phyloP scores from a whole-genome alignment of 352 stramenopile species.

The Phytophthora europaea region DNA sequence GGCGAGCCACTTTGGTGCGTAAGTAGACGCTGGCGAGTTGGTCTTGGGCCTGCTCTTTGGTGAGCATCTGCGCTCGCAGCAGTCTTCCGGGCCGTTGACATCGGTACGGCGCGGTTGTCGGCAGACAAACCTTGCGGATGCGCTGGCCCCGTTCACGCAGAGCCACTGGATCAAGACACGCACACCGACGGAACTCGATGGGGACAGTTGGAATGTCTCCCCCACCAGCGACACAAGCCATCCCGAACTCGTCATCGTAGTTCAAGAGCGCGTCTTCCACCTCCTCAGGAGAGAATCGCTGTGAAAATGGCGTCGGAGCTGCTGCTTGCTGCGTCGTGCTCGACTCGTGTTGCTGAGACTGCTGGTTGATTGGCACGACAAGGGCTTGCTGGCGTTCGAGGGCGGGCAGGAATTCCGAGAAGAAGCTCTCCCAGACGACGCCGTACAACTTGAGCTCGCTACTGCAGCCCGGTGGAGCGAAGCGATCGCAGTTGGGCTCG shows the following conservation, averaged over 20 bases:
- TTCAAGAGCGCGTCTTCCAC: slow-evolving; percentile 65
- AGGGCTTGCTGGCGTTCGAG: slow-evolving; percentile 49
- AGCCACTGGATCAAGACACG: slow-evolving; percentile 55
- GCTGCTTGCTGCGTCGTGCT: neutral
- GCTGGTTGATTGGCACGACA: neutral
- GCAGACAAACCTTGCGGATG: slow-evolving; percentile 60
- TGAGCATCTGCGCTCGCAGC: slow-evolving; percentile 72
- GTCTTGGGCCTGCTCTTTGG: slow-evolving; percentile 69
- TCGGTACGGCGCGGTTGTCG: slow-evolving; percentile 45
- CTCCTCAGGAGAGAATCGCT: slow-evolving; percentile 50
- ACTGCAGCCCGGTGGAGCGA: slow-evolving; percentile 36
- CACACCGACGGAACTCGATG: slow-evolving; percentile 57
- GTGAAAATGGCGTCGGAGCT: slow-evolving; percentile 22
- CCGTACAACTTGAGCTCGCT: slow-evolving; percentile 62
- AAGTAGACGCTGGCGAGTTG: slow-evolving; percentile 71
- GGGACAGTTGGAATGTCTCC: slow-evolving; percentile 19
- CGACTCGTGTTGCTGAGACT: neutral
- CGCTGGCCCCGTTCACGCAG: slow-evolving; percentile 31
- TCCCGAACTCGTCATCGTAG: slow-evolving; percentile 69
- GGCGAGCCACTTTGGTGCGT: slow-evolving; percentile 54
- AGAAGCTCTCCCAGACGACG: slow-evolving; percentile 68
- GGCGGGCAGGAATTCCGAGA: slow-evolving; percentile 48
- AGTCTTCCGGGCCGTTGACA: slow-evolving; percentile 61
- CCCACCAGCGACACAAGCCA: slow-evolving; percentile 32
- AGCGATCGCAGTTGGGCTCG: slow-evolving; percentile 55